Percentiles rank a stretch among this genome's conserved stretches.
Evolutionary conservation across 768 basidiomycete genomes (phyloP).

Genomic region (Tylopilus rubrobrunneus): DNA sequence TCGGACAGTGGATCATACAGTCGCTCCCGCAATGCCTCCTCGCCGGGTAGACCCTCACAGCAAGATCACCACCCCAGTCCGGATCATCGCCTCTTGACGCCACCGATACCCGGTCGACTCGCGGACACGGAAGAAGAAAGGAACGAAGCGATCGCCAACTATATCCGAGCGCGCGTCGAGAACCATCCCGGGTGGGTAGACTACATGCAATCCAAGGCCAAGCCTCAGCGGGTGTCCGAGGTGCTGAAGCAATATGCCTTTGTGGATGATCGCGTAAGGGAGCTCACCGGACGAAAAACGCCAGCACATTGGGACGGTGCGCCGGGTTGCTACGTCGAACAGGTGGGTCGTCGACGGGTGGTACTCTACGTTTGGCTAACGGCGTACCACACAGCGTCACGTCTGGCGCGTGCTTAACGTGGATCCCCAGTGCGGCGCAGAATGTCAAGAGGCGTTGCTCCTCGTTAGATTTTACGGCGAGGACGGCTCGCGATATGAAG

Average conservation of each 20-base stretch:
- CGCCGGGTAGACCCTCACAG: slow-evolving; percentile 5
- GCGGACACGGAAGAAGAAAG: slow-evolving; percentile 37
- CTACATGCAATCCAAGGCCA: slow-evolving; percentile 44
- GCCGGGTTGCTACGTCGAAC: slow-evolving; percentile 37
- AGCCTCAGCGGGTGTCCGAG: slow-evolving; percentile 38
- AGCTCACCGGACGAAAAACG: slow-evolving; percentile 40
- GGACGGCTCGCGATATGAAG: slow-evolving; percentile 45
- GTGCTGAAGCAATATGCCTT: slow-evolving; percentile 49
- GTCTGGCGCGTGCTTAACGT: slow-evolving; percentile 50
- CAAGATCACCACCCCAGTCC: background rate
- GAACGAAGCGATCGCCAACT: slow-evolving; percentile 39
- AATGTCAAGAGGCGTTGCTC: slow-evolving; percentile 46
- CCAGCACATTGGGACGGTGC: slow-evolving; percentile 40
- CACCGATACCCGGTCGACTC: slow-evolving; percentile 24
- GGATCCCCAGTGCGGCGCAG: slow-evolving; percentile 38
- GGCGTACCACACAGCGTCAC: slow-evolving; percentile 33
- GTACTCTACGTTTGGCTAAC: background rate
- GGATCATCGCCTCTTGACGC: slow-evolving; percentile 14
- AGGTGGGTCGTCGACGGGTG: slow-evolving; percentile 34
- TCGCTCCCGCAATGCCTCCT: slow-evolving; percentile 11
- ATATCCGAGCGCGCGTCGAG: slow-evolving; percentile 42
- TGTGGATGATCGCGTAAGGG: slow-evolving; percentile 47
- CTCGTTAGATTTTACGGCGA: slow-evolving; percentile 58
- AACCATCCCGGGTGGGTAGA: slow-evolving; percentile 42
- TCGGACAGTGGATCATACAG: slow-evolving; percentile 19